A percentile compares a stretch with the other conserved stretches of the same genome.
Evolutionary conservation across 1,139 yeast species (phyloP).

Genomic region (Hyphopichia burtonii): DNA sequence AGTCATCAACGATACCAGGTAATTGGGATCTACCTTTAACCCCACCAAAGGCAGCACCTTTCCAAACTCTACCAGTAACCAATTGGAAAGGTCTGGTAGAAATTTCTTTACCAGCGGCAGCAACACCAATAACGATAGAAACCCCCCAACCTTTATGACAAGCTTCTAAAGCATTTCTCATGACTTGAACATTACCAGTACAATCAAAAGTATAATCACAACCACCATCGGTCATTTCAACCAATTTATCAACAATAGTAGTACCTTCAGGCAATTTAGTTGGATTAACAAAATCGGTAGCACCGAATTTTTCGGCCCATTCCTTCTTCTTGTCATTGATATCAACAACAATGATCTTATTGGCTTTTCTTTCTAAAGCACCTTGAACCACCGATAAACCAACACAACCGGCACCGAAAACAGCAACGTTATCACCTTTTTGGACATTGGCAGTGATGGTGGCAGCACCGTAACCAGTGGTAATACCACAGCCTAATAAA

Average conservation of each 20-base stretch:
- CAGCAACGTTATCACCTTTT: slow-evolving; percentile 91
- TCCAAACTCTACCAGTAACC: slow-evolving; percentile 98
- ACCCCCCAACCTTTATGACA: slow-evolving; percentile 99
- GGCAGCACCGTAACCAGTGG: slow-evolving; percentile 98
- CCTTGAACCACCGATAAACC: slow-evolving; percentile 97
- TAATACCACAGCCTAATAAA: slow-evolving; percentile 95
- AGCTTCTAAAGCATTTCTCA: slow-evolving; percentile 95
- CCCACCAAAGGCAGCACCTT: slow-evolving; percentile 98
- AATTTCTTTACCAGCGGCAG: slow-evolving; percentile 97
- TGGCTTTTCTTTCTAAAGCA: slow-evolving; percentile 79
- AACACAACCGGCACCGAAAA: slow-evolving; percentile 97
- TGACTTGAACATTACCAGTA: slow-evolving; percentile 92
- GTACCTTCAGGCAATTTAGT: slow-evolving; percentile 67
- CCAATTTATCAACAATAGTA: slow-evolving; percentile 77
- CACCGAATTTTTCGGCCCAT: slow-evolving; percentile 90
- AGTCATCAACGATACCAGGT: slow-evolving; percentile 87
- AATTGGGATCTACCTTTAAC: slow-evolving; percentile 96
- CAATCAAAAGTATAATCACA: slow-evolving; percentile 95
- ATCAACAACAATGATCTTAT: slow-evolving; percentile 82
- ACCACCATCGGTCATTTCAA: slow-evolving; percentile 95
- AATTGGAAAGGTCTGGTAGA: slow-evolving; percentile 97
- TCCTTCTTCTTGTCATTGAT: slow-evolving; percentile 78
- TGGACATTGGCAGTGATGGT: slow-evolving; percentile 89
- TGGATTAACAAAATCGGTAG: slow-evolving; percentile 93
- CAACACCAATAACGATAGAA: slow-evolving; percentile 93